Evolutionary conservation across 2,329 filamentous ascomycete genomes (phyloP).

Genomic region (Aureobasidium sp.): DNA sequence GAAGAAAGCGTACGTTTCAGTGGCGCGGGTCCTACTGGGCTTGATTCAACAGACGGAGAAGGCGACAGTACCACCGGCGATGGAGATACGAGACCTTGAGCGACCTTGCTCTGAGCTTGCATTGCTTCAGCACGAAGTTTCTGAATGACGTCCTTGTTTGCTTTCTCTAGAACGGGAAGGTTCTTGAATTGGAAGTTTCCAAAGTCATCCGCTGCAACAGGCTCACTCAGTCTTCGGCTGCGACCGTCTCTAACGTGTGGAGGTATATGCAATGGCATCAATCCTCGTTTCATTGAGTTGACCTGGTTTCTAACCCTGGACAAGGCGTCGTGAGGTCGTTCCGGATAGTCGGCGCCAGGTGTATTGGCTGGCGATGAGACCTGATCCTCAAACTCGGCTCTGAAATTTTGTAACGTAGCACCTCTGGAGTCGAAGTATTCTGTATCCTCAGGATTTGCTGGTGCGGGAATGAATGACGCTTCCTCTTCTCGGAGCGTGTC

Average conservation of each 20-base stretch:
- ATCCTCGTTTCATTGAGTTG: constrained; percentile 74
- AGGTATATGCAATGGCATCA: constrained; percentile 94
- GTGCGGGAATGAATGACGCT: constrained; percentile 87
- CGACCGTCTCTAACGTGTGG: constrained; percentile 91
- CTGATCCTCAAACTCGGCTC: constrained; percentile 90
- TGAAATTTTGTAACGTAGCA: constrained; percentile 85
- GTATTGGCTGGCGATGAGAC: constrained; percentile 63
- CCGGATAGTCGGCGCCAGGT: constrained; percentile 69
- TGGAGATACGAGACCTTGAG: constrained; percentile 34
- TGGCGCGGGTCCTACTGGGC: constrained; percentile 71
- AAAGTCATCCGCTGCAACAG: constrained; percentile 83
- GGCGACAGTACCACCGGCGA: constrained; percentile 40
- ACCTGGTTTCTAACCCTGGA: constrained; percentile 84
- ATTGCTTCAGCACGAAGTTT: constrained; percentile 89
- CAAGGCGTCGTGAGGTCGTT: constrained; percentile 89
- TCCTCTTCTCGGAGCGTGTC: constrained; percentile 87
- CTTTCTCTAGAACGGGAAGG: constrained; percentile 88
- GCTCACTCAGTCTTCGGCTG: constrained; percentile 82
- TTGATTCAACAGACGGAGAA: constrained; percentile 70
- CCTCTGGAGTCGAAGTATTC: constrained; percentile 95
- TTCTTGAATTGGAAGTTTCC: constrained; percentile 97
- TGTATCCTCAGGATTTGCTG: constrained; percentile 91
- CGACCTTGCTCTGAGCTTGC: constrained; percentile 54
- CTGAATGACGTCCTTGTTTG: constrained; percentile 97
- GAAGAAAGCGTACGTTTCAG: constrained; percentile 77